Conservation (phyloP, 257 asterid genomes). For the Echium plantagineum region DNA sequence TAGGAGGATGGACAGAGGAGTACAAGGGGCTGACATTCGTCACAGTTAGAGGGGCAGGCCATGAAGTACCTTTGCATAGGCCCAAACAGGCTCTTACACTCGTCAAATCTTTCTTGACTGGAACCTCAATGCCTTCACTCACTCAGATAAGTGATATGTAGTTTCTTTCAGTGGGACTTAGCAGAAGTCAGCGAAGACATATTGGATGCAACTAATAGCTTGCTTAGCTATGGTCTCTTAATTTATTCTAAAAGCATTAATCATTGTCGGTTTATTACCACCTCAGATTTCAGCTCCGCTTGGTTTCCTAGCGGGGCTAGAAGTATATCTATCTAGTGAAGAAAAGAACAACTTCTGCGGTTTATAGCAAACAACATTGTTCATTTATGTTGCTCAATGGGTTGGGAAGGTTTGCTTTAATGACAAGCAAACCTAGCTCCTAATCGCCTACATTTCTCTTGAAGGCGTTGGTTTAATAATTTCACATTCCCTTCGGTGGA, state of each 20-base stretch:
- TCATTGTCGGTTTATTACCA: background rate
- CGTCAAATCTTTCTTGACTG: constrained; percentile 47
- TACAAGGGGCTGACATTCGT: constrained; percentile 72
- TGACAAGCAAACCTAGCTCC: background rate
- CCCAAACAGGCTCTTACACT: constrained; percentile 77
- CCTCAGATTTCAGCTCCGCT: background rate
- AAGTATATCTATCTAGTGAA: background rate
- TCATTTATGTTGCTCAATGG: background rate
- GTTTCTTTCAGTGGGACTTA: background rate
- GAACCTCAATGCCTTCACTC: constrained; percentile 46
- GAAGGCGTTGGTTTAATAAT: too few relatives aligned
- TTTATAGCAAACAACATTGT: background rate
- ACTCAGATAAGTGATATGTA: constrained; percentile 33
- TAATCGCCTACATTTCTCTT: too few relatives aligned
- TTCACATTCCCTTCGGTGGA: too few relatives aligned
- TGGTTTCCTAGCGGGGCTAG: background rate
- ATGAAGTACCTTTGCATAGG: constrained; percentile 72
- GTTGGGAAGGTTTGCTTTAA: background rate
- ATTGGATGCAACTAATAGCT: background rate
- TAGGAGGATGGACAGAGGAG: constrained; percentile 90
- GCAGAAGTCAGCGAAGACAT: background rate
- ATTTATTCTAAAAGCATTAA: background rate
- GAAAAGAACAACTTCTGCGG: background rate
- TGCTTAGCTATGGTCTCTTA: background rate
- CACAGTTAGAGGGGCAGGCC: constrained; percentile 89